Conservation (phyloP, 2,329 filamentous ascomycete genomes). For the Tolypocladium album region DNA sequence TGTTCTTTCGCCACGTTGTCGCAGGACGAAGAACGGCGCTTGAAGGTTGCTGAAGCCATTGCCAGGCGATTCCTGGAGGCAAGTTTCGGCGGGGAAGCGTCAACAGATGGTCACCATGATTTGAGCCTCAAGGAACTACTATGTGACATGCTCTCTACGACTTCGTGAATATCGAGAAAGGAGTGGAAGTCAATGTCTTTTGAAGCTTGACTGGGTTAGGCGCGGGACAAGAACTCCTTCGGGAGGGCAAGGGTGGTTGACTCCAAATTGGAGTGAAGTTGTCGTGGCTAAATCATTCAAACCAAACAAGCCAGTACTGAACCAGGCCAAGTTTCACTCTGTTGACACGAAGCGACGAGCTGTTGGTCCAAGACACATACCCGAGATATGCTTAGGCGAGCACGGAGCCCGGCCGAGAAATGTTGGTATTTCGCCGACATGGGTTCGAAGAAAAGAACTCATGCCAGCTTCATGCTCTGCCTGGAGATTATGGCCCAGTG, state of each 20-base stretch:
- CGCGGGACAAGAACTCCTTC: too few relatives aligned
- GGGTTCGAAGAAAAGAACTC: background rate
- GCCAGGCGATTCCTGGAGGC: constrained; percentile 46
- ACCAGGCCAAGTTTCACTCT: too few relatives aligned
- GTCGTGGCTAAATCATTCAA: too few relatives aligned
- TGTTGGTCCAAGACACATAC: background rate
- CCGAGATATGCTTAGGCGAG: background rate
- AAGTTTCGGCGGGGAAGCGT: constrained; percentile 5
- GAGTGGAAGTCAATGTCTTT: background rate
- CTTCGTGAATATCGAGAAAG: background rate
- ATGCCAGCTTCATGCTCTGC: background rate
- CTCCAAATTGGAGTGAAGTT: background rate
- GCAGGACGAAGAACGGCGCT: constrained; percentile 47
- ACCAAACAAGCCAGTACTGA: too few relatives aligned
- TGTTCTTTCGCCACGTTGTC: constrained; percentile 60
- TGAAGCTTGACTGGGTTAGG: background rate
- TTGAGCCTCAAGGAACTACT: constrained; percentile 6
- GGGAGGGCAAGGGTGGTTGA: too few relatives aligned
- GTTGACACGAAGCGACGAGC: background rate
- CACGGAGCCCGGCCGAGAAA: background rate
- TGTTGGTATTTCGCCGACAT: background rate
- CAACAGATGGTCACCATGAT: background rate
- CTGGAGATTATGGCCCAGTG: background rate
- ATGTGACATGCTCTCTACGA: constrained; percentile 3
- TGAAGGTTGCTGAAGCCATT: constrained; percentile 55